phyloP scores from a whole-genome alignment of 306 rosid species.

The Cucurbita maxima region DNA sequence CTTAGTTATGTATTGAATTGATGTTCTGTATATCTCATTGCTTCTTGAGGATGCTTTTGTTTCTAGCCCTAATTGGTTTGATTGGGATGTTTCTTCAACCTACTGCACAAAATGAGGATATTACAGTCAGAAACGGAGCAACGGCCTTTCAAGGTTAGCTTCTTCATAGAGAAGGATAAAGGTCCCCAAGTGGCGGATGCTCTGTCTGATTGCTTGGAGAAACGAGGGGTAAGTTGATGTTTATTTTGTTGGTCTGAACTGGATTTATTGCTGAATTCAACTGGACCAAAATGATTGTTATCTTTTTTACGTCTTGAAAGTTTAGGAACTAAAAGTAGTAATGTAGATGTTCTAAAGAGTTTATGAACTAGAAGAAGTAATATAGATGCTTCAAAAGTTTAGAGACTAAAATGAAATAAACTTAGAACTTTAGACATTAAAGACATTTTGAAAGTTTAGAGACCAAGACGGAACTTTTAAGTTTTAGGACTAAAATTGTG shows the following conservation, averaged over 20 bases:
- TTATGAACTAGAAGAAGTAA: too few relatives aligned
- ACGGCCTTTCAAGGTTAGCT: conserved; percentile 79
- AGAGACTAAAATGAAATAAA: too few relatives aligned
- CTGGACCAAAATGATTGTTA: too few relatives aligned
- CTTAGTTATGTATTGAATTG: not conserved
- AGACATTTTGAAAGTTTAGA: too few relatives aligned
- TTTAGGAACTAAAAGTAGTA: too few relatives aligned
- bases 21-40: not conserved
- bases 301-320: too few relatives aligned
- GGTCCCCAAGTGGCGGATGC: conserved; percentile 28
- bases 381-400: too few relatives aligned
- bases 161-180: conserved; percentile 46
- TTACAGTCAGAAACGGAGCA: conserved; percentile 61
- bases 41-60: not conserved
- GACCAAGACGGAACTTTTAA: too few relatives aligned
- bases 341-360: too few relatives aligned
- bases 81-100: not conserved
- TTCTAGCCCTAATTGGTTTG: not conserved
- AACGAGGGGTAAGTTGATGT: conserved; percentile 46
- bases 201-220: conserved; percentile 36
- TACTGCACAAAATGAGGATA: not conserved
- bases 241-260: conserved; percentile 10
- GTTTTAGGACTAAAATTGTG: too few relatives aligned
- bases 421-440: too few relatives aligned
- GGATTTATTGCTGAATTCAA: not conserved